These are phyloP conservation scores for Coniochaeta sp. DNA, from an alignment of 2,329 filamentous ascomycete species.

Conservation along the genomic window DNA sequence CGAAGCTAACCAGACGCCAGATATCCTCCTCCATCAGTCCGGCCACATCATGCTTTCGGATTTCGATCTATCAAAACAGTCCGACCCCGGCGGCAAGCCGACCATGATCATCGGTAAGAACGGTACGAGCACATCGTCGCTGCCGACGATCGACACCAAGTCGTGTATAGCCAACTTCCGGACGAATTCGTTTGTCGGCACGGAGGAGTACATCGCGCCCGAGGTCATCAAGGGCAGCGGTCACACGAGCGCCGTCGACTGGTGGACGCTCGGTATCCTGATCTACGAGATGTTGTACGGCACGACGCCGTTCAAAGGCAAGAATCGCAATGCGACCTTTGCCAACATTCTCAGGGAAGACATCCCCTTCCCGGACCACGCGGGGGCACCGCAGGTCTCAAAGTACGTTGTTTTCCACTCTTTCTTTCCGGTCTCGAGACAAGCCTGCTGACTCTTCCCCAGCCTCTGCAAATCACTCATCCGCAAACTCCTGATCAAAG, in stretches of 20 bases:
- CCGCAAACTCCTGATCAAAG: conserved; percentile 94
- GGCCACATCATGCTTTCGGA: conserved; percentile 99
- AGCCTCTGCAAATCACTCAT: conserved; percentile 96
- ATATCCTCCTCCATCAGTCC: conserved; percentile 97
- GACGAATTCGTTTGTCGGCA: conserved; percentile 97
- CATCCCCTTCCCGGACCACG: conserved; percentile 88
- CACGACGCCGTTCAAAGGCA: conserved; percentile 97
- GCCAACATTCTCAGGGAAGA: conserved; percentile 95
- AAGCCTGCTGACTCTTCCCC: not conserved
- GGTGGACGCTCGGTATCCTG: conserved; percentile 96
- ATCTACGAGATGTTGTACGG: conserved; percentile 99
- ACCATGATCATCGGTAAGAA: conserved; percentile 95
- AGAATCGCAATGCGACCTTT: conserved; percentile 97
- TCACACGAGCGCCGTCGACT: conserved; percentile 96
- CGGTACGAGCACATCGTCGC: conserved; percentile 74
- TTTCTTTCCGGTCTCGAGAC: no score
- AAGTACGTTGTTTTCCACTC: conserved; percentile 56
- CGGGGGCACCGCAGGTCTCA: conserved; percentile 75
- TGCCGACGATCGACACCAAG: conserved; percentile 97
- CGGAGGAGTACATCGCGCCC: conserved; percentile 96
- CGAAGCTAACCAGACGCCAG: conserved; percentile 42
- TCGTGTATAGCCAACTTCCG: conserved; percentile 98
- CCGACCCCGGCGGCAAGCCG: conserved; percentile 87
- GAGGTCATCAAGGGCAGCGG: conserved; percentile 98
- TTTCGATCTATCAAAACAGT: conserved; percentile 97